Base-by-base conservation (phyloP, 768 basidiomycete species). In the Phylloporus sp. region DNA sequence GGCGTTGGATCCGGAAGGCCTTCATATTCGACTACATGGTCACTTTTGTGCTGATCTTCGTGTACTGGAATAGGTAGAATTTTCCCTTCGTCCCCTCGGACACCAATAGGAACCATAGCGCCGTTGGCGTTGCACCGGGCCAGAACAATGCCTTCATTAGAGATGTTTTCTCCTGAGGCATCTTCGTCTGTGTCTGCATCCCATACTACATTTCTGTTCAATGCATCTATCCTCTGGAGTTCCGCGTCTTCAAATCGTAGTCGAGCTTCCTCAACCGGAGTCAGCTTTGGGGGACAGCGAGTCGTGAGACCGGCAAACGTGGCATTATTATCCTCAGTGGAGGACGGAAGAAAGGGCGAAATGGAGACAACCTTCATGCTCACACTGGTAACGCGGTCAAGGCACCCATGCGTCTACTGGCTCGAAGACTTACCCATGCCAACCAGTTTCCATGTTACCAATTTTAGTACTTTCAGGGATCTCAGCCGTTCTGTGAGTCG, bases 301-400 rank as follows among this genome's bases (percentile, higher is more conserved):
- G 56, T 50, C 11, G 72, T 65, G 2, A 71, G 80, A 24, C 85
- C 85, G 4, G 73, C 63, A 59, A 83, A 84, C 1, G 75, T 64
- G 5, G 79, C 79, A 52, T 80, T 71, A 44, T 87, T 79, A 54
- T 85, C 73, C 48, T 84, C 81, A 3, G 70, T 73, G 16, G 76
- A 74, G 4, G 81, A 81, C 3, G 91, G 91, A 22, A 93, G 74
- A 57, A 82, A 86, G 5, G 79, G 79, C 1, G 86, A 81, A 39
- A 93, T 80, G 0, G 90, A 91, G 15, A 84, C 76, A 23, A 92
- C 78, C 46, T 76, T 83, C 50, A 92, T 67, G 60, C 83, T 81
- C 50, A 93, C 81, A 5, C 88, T 90, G 39, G 49, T 34, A 39
- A 49, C 20, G 26, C 11, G 22, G 51, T 46, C 18, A 56, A 39